These are phyloP conservation scores for Aspergillus viridinutans DNA, from an alignment of 2,329 filamentous ascomycete species.

Conservation along the genomic window DNA sequence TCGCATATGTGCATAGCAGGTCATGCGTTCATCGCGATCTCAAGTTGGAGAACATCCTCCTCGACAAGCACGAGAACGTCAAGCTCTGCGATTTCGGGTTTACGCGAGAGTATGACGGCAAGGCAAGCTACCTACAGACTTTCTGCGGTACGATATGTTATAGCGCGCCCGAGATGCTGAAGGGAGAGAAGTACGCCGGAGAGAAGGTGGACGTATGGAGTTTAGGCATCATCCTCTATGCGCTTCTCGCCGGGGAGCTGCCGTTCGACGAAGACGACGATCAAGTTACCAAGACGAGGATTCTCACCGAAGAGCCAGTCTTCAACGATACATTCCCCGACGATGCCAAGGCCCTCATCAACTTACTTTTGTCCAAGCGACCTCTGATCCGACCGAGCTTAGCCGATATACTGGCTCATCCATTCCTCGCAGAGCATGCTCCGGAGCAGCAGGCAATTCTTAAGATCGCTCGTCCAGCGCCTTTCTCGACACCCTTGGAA, in stretches of 20 bases:
- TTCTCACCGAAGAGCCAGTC: constrained; percentile 77
- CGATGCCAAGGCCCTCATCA: constrained; percentile 73
- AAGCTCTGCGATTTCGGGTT: constrained; percentile 98
- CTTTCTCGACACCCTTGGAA: constrained; percentile 81
- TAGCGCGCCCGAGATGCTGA: constrained; percentile 96
- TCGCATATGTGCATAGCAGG: constrained; percentile 90
- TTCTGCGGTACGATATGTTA: constrained; percentile 98
- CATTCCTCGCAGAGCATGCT: constrained; percentile 83
- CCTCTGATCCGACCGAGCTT: constrained; percentile 77
- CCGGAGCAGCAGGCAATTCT: constrained; percentile 85
- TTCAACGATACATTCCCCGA: constrained; percentile 76
- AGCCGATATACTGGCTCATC: constrained; percentile 79
- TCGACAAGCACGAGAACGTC: constrained; percentile 96
- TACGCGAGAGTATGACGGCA: constrained; percentile 93
- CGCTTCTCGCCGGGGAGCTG: constrained; percentile 73
- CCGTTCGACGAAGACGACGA: constrained; percentile 98
- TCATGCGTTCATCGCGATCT: constrained; percentile 95
- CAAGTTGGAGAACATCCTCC: constrained; percentile 91
- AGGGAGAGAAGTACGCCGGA: constrained; percentile 94
- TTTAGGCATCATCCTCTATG: constrained; percentile 85
- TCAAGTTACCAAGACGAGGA: constrained; percentile 75
- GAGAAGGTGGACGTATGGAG: constrained; percentile 99
- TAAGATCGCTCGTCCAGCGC: constrained; percentile 71
- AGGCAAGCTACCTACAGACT: constrained; percentile 89
- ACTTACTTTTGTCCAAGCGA: constrained; percentile 80